Percentiles rank a stretch among this genome's conserved stretches.
phyloP scores from a whole-genome alignment of 768 basidiomycete genomes.

The Fibroporia radiculosa region DNA sequence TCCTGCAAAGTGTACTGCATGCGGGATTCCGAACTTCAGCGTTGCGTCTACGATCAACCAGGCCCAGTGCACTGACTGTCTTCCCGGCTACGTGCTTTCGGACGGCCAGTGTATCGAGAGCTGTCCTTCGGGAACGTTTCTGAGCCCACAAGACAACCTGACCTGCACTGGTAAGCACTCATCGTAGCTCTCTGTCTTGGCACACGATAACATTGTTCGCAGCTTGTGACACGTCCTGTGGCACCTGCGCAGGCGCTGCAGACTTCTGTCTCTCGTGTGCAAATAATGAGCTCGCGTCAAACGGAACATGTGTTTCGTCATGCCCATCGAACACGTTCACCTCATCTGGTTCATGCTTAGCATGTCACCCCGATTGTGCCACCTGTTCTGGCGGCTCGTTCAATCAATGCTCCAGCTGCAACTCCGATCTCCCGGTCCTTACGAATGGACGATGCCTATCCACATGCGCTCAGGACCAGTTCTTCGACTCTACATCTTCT shows the following conservation, averaged over 20 bases:
- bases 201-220: conserved; percentile 5
- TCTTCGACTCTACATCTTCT: conserved; percentile 56
- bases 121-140: conserved; percentile 70
- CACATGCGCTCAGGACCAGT: conserved; percentile 67
- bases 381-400: conserved; percentile 75
- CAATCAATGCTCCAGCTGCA: conserved; percentile 72
- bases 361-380: conserved; percentile 83
- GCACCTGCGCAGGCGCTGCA: conserved; percentile 60
- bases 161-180: conserved; percentile 60
- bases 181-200: not conserved
- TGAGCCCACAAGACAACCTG: conserved; percentile 61
- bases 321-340: conserved; percentile 71
- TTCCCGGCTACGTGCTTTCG: conserved; percentile 69
- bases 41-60: conserved; percentile 57
- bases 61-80: conserved; percentile 68
- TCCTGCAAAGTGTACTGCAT: conserved; percentile 75
- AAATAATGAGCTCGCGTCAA: conserved; percentile 55
- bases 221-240: conserved; percentile 71
- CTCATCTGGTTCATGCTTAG: conserved; percentile 55
- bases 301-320: conserved; percentile 63
- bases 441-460: conserved; percentile 71
- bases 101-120: conserved; percentile 59
- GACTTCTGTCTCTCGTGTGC: conserved; percentile 71
- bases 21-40: conserved; percentile 66
- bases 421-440: conserved; percentile 59